Percentiles rank a stretch among this genome's conserved stretches.
These are phyloP conservation scores for Sorghum bicolor DNA, from an alignment of 176 grass and related monocot genomes.

Conservation along the genomic window DNA sequence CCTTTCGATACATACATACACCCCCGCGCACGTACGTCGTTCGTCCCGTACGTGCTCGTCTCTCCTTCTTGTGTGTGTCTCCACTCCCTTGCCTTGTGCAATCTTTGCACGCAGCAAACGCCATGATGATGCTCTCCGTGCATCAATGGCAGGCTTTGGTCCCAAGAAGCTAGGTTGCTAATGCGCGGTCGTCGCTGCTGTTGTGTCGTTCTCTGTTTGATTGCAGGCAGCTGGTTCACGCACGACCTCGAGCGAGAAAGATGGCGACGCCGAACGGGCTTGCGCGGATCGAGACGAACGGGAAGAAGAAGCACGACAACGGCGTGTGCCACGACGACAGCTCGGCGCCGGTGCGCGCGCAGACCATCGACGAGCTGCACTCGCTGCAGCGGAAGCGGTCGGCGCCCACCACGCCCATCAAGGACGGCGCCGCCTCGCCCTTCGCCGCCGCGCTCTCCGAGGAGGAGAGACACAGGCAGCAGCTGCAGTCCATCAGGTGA, in stretches of 20 bases:
- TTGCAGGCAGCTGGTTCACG: not conserved
- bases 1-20: not conserved
- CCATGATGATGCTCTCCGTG: not conserved
- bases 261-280: slow-evolving; percentile 59
- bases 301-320: slow-evolving; percentile 52
- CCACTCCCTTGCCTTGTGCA: not conserved
- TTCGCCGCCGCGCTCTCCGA: slow-evolving; percentile 56
- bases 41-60: slow-evolving; percentile 23
- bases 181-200: not conserved
- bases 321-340: slow-evolving; percentile 98
- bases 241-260: not conserved
- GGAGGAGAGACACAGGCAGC: slow-evolving; percentile 56
- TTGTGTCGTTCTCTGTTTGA: not conserved
- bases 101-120: not conserved
- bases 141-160: not conserved
- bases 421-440: slow-evolving; percentile 34
- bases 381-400: slow-evolving; percentile 79
- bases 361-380: slow-evolving; percentile 98
- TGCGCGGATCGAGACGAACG: slow-evolving; percentile 72
- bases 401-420: slow-evolving; percentile 77
- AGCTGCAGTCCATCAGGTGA: slow-evolving; percentile 95
- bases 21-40: not conserved
- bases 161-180: not conserved
- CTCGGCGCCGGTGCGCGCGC: slow-evolving; percentile 64
- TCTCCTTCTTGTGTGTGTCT: too few relatives aligned